A percentile compares a stretch with the other conserved stretches of the same genome.
Evolutionary conservation across 805 yeast genomes (phyloP).

Genomic region (Nakazawaea ambrosiae): DNA sequence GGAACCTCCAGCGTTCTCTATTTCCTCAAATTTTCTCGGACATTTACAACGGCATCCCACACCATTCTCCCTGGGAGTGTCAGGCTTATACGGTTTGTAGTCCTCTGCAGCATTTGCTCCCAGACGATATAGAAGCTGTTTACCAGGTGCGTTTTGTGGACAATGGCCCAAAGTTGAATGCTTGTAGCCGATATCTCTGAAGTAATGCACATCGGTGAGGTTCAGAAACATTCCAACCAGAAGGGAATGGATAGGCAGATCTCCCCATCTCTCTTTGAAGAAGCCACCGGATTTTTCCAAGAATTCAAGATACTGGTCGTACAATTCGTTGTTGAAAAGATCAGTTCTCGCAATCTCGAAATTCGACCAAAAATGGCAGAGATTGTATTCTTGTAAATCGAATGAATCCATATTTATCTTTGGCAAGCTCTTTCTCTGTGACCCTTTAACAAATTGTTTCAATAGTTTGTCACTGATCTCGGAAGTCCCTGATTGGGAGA

Average conservation of each 20-base stretch:
- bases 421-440: constrained; percentile 25
- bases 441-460: constrained; percentile 29
- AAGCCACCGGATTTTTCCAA: constrained; percentile 77
- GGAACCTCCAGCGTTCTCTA: constrained; percentile 46
- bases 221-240: constrained; percentile 75
- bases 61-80: constrained; percentile 32
- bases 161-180: constrained; percentile 82
- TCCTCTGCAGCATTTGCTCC: constrained; percentile 26
- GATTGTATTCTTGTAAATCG: constrained; percentile 61
- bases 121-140: constrained; percentile 40
- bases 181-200: constrained; percentile 85
- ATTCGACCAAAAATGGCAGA: constrained; percentile 90
- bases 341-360: constrained; percentile 86
- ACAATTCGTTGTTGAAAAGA: constrained; percentile 58
- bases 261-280: constrained; percentile 94
- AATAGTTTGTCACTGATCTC: constrained; percentile 17
- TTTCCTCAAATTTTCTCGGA: constrained; percentile 44
- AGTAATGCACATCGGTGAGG: constrained; percentile 73
- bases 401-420: constrained; percentile 46
- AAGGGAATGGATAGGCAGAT: constrained; percentile 89
- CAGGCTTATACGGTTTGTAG: constrained; percentile 16
- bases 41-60: constrained; percentile 88
- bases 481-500: background rate
- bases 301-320: constrained; percentile 59
- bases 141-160: constrained; percentile 55